phyloP scores from a whole-genome alignment of 2,329 filamentous ascomycete genomes.

The Ustulina deusta region DNA sequence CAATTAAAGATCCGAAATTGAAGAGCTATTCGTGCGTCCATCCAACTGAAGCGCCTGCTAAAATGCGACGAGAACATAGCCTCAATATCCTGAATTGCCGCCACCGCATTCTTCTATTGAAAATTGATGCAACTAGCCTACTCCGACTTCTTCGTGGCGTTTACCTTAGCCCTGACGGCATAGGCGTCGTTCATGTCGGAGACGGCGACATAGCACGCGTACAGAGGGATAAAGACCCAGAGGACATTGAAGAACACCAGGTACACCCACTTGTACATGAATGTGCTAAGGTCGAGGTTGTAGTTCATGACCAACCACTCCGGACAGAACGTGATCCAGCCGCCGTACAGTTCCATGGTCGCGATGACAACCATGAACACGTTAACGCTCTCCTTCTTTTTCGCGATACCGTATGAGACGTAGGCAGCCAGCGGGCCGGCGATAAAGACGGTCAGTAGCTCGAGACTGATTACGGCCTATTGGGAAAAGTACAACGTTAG shows the following conservation, averaged over 20 bases:
- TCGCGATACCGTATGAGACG: constrained; percentile 71
- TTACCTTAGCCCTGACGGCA: constrained; percentile 52
- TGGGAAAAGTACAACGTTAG: constrained; percentile 2
- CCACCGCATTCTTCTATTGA: neutral
- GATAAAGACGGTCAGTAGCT: constrained; percentile 73
- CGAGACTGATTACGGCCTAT: constrained; percentile 71
- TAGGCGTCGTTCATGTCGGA: constrained; percentile 68
- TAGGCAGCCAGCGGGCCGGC: constrained; percentile 70
- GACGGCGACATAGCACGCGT: constrained; percentile 67
- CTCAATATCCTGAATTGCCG: neutral
- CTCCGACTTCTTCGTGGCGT: constrained; percentile 39
- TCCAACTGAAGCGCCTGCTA: constrained; percentile 11
- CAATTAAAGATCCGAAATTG: neutral
- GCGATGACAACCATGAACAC: constrained; percentile 74
- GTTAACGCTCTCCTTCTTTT: constrained; percentile 65
- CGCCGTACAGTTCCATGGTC: constrained; percentile 75
- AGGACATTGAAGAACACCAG: constrained; percentile 76
- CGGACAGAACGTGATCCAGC: constrained; percentile 78
- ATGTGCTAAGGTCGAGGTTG: constrained; percentile 74
- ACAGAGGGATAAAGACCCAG: constrained; percentile 74
- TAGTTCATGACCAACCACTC: constrained; percentile 73
- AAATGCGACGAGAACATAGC: neutral
- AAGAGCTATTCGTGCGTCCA: neutral
- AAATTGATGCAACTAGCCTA: neutral
- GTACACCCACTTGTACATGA: constrained; percentile 76